These are phyloP conservation scores for Moricandia arvensis DNA, from an alignment of 345 rosid genomes.

Conservation along the genomic window DNA sequence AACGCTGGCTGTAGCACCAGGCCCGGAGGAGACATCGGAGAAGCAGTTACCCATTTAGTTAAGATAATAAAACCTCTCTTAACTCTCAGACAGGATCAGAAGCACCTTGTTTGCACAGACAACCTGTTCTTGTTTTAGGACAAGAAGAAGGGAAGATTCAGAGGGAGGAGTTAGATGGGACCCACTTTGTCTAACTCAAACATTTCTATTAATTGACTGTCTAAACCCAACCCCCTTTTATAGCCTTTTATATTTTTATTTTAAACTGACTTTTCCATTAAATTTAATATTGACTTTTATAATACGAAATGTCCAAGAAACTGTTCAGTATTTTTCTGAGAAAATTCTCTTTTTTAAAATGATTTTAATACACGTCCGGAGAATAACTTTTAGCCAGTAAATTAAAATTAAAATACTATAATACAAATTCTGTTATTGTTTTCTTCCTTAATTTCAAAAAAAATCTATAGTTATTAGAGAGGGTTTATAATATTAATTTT, in stretches of 20 bases:
- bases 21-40: conserved; percentile 50
- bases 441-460: too few species aligned
- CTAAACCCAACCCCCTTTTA: background rate
- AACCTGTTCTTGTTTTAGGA: background rate
- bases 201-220: background rate
- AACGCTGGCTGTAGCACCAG: conserved; percentile 62
- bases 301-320: conserved; percentile 28
- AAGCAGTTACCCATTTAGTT: conserved; percentile 51
- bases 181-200: conserved; percentile 14
- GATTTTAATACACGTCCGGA: background rate
- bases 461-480: background rate
- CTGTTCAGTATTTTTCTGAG: background rate
- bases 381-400: background rate
- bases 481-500: too few species aligned
- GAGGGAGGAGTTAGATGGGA: background rate
- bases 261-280: background rate
- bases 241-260: background rate
- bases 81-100: too few species aligned
- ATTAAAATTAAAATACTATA: background rate
- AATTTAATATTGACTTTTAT: background rate
- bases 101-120: too few species aligned
- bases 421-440: too few species aligned
- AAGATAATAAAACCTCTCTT: background rate
- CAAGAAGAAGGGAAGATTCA: background rate
- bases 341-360: background rate